phyloP scores from a whole-genome alignment of 2,329 filamentous ascomycete species.

The Arthrobotrys megalospora region DNA sequence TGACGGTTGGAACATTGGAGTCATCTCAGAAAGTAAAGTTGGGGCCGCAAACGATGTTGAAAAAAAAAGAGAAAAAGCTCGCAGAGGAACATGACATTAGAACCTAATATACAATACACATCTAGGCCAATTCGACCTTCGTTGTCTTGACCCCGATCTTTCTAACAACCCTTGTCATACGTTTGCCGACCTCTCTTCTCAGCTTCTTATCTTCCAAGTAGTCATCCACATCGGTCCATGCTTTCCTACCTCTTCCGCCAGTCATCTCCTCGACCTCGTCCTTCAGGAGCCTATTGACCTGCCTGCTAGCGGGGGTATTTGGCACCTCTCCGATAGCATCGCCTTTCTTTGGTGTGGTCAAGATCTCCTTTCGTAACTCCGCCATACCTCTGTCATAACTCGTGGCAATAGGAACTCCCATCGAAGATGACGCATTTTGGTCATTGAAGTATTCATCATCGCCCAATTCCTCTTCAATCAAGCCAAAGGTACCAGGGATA shows the following conservation, averaged over 20 bases:
- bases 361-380: conserved; percentile 47
- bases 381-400: conserved; percentile 58
- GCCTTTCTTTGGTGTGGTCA: conserved; percentile 55
- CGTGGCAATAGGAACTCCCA: conserved; percentile 49
- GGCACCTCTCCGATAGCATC: conserved; percentile 43
- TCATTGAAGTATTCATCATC: conserved; percentile 57
- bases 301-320: conserved; percentile 49
- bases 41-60: not conserved
- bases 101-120: conserved; percentile 16
- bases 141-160: conserved; percentile 51
- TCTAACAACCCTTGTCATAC: conserved; percentile 53
- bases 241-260: conserved; percentile 32
- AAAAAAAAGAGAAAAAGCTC: conserved; percentile 5
- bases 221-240: conserved; percentile 50
- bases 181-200: conserved; percentile 44
- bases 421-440: conserved; percentile 44
- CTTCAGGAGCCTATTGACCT: conserved; percentile 49
- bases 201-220: conserved; percentile 57
- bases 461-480: conserved; percentile 56
- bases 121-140: conserved; percentile 31
- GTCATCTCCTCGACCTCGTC: conserved; percentile 54
- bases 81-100: conserved; percentile 11
- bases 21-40: not conserved
- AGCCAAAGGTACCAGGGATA: conserved; percentile 45
- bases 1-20: too few relatives aligned